Conservation (phyloP, 345 rosid genomes). For the Moricandia moricandioides region DNA sequence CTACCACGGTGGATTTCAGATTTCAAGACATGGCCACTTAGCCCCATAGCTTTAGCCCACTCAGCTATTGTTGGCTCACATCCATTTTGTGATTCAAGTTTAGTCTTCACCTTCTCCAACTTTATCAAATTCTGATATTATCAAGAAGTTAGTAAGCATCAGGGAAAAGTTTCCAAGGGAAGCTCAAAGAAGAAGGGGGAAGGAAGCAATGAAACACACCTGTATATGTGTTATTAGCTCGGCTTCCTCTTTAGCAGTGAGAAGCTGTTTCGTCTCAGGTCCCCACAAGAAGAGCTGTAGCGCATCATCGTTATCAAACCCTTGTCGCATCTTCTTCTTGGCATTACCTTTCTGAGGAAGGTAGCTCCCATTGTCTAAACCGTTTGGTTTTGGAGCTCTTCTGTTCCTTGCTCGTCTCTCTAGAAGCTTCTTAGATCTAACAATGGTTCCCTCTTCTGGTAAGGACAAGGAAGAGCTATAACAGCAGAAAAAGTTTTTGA, state of each 20-base stretch:
- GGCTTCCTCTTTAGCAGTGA: slow-evolving; percentile 72
- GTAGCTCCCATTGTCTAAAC: slow-evolving; percentile 37
- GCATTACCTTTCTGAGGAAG: slow-evolving; percentile 38
- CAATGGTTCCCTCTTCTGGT: slow-evolving; percentile 39
- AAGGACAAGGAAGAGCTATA: slow-evolving; percentile 41
- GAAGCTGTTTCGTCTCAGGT: slow-evolving; percentile 72
- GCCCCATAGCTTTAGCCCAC: slow-evolving; percentile 73
- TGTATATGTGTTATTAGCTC: slow-evolving; percentile 65
- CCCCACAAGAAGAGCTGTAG: slow-evolving; percentile 74
- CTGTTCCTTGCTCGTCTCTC: slow-evolving; percentile 65
- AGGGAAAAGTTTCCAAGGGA: neutral
- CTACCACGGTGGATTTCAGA: slow-evolving; percentile 60
- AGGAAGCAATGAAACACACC: slow-evolving; percentile 40
- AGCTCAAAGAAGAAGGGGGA: neutral
- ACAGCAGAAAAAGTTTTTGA: neutral
- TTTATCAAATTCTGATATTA: slow-evolving; percentile 55
- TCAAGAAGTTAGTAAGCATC: slow-evolving; percentile 11
- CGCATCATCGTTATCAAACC: slow-evolving; percentile 59
- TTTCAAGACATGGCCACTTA: slow-evolving; percentile 55
- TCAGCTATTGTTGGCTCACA: slow-evolving; percentile 73
- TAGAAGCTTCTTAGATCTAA: slow-evolving; percentile 58
- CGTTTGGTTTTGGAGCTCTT: slow-evolving; percentile 42
- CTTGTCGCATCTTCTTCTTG: slow-evolving; percentile 46
- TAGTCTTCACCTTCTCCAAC: slow-evolving; percentile 61
- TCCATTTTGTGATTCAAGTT: slow-evolving; percentile 67